A percentile compares a stretch with the other conserved stretches of the same genome.
Evolutionary conservation across 768 basidiomycete species (phyloP).

Genomic region (Cantharellus anzutake): DNA sequence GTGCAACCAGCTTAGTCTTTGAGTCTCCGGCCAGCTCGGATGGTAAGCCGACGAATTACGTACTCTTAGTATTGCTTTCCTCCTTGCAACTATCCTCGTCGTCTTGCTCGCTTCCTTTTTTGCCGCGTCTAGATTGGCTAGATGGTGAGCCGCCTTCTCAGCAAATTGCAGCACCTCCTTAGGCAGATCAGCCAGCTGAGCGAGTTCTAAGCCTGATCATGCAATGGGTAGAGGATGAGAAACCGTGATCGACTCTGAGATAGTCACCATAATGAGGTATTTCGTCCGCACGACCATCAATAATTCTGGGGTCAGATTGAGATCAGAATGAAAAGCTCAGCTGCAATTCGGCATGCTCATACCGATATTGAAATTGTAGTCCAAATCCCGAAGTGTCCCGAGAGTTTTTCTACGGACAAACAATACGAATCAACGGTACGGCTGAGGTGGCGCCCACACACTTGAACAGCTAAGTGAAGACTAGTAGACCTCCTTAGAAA

Average conservation of each 20-base stretch:
- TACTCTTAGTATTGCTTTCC: conserved; percentile 55
- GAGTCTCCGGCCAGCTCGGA: background rate
- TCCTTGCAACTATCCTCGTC: conserved; percentile 34
- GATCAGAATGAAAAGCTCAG: background rate
- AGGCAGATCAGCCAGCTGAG: conserved; percentile 74
- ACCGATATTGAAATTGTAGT: conserved; percentile 46
- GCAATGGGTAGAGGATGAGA: background rate
- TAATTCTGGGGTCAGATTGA: conserved; percentile 29
- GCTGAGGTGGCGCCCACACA: conserved; percentile 14
- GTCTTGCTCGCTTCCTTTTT: conserved; percentile 43
- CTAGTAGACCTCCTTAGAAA: conserved; percentile 22
- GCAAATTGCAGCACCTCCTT: conserved; percentile 44
- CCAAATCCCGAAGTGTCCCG: conserved; percentile 25
- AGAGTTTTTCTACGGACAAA: background rate
- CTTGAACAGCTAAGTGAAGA: conserved; percentile 67
- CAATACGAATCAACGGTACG: background rate
- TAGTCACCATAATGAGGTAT: conserved; percentile 50
- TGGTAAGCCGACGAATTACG: background rate
- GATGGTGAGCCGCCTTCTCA: conserved; percentile 35
- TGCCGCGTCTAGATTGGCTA: conserved; percentile 37
- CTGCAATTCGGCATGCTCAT: background rate
- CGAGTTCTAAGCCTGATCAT: conserved; percentile 62
- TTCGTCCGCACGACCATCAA: conserved; percentile 48
- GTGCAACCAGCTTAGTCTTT: background rate
- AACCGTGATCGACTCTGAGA: background rate